These are phyloP conservation scores for Xylariaceae sp. DNA, from an alignment of 2,329 filamentous ascomycete species.

Conservation along the genomic window DNA sequence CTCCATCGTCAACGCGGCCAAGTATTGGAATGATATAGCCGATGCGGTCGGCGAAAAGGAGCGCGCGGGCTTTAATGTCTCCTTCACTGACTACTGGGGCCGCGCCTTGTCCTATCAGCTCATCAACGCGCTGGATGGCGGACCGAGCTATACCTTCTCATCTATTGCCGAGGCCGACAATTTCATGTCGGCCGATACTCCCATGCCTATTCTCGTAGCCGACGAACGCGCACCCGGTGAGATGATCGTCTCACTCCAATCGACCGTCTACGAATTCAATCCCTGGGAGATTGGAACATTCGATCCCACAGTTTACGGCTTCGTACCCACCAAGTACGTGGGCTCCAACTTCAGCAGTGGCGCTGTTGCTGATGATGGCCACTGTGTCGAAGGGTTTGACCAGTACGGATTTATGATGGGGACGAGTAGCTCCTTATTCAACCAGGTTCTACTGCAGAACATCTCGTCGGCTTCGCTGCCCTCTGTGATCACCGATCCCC, in stretches of 20 bases:
- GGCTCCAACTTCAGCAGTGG: slow-evolving; percentile 68
- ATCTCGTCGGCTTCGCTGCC: not conserved
- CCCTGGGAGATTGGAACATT: slow-evolving; percentile 75
- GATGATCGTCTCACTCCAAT: slow-evolving; percentile 58
- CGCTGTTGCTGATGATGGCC: slow-evolving; percentile 45
- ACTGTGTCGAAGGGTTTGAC: slow-evolving; percentile 75
- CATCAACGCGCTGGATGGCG: slow-evolving; percentile 61
- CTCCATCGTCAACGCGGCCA: slow-evolving; percentile 26
- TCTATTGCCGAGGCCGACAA: slow-evolving; percentile 58
- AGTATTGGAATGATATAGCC: slow-evolving; percentile 57
- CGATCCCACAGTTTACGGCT: slow-evolving; percentile 67
- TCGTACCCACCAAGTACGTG: slow-evolving; percentile 63
- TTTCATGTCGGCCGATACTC: slow-evolving; percentile 60
- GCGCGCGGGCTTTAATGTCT: slow-evolving; percentile 57
- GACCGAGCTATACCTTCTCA: slow-evolving; percentile 66
- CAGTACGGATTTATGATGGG: slow-evolving; percentile 80
- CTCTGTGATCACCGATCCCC: not conserved
- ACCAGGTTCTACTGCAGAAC: slow-evolving; percentile 46
- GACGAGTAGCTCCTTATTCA: slow-evolving; percentile 80
- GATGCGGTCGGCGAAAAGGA: slow-evolving; percentile 55
- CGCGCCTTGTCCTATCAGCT: slow-evolving; percentile 66
- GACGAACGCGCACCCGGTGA: slow-evolving; percentile 61
- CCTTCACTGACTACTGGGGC: slow-evolving; percentile 70
- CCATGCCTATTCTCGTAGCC: slow-evolving; percentile 68
- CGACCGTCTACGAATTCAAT: slow-evolving; percentile 72